phyloP scores from a whole-genome alignment of 2,329 filamentous ascomycete genomes.

The Chaetomium globosum region DNA sequence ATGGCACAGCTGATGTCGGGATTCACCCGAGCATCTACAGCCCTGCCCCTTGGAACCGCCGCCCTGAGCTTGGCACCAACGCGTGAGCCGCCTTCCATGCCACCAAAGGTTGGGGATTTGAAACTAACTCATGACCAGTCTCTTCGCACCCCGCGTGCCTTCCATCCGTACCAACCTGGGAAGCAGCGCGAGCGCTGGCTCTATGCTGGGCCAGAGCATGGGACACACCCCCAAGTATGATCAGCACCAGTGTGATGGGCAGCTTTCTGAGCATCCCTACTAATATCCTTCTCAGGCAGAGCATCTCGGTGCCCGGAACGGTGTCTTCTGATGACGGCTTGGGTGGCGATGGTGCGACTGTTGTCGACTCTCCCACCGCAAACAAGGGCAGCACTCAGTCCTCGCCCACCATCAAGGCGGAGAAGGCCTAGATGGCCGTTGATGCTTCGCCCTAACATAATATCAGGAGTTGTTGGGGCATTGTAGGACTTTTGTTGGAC shows the following conservation, averaged over 20 bases:
- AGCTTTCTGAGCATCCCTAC: conserved; percentile 18
- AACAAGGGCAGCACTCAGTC: conserved; percentile 52
- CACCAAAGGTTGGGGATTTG: background rate
- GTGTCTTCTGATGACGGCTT: conserved; percentile 51
- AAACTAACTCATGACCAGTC: conserved; percentile 27
- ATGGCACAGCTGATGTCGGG: conserved; percentile 64
- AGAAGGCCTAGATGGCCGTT: conserved; percentile 42
- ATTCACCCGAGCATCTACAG: conserved; percentile 55
- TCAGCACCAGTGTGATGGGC: conserved; percentile 12
- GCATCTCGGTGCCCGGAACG: conserved; percentile 46
- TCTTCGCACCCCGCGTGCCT: conserved; percentile 33
- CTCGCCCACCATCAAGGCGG: conserved; percentile 54
- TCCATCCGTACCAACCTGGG: conserved; percentile 28
- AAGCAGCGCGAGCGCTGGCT: conserved; percentile 24
- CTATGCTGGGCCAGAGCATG: conserved; percentile 26
- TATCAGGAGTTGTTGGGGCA: conserved; percentile 33
- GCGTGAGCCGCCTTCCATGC: conserved; percentile 32
- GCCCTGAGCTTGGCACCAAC: conserved; percentile 33
- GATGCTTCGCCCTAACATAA: conserved; percentile 32
- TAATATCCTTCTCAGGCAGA: conserved; percentile 43
- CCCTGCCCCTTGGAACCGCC: conserved; percentile 45
- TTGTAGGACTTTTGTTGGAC: conserved; percentile 27
- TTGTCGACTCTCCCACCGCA: conserved; percentile 53
- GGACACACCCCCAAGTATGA: conserved; percentile 35
- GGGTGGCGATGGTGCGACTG: conserved; percentile 58